A percentile compares a stretch with the other conserved stretches of the same genome.
These are phyloP conservation scores for Penicillium sp. DNA, from an alignment of 2,329 filamentous ascomycete species.

Conservation along the genomic window DNA sequence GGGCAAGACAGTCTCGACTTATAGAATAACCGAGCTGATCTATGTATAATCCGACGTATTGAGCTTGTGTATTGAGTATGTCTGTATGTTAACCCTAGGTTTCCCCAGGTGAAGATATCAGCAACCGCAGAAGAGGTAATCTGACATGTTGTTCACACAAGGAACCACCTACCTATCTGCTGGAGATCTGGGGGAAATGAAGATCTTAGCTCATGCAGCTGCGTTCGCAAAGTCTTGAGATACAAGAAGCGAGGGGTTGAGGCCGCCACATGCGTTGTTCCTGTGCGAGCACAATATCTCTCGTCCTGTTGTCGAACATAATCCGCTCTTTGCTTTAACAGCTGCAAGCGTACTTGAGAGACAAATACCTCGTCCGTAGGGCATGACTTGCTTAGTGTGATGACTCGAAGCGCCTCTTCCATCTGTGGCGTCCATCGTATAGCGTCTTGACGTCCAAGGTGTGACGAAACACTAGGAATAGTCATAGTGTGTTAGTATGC, in stretches of 20 bases:
- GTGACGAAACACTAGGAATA: constrained; percentile 30
- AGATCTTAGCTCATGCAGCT: constrained; percentile 30
- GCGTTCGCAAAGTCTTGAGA: constrained; percentile 28
- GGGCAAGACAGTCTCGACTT: constrained; percentile 10
- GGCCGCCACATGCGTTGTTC: constrained; percentile 1
- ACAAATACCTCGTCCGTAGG: constrained; percentile 30
- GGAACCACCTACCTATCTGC: constrained; percentile 17
- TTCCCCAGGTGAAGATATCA: constrained; percentile 2
- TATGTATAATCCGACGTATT: constrained; percentile 28
- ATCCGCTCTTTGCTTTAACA: constrained; percentile 31
- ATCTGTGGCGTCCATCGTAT: constrained; percentile 40
- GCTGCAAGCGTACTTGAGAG: constrained; percentile 37
- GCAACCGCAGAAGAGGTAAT: not conserved
- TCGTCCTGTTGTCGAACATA: constrained; percentile 31
- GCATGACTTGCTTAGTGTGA: constrained; percentile 24
- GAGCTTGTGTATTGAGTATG: constrained; percentile 25
- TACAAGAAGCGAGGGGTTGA: constrained; percentile 23
- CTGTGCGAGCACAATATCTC: constrained; percentile 10
- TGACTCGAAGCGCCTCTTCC: constrained; percentile 33
- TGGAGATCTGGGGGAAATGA: constrained; percentile 24
- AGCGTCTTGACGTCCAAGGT: constrained; percentile 34
- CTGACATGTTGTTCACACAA: not conserved
- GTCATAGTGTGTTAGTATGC: constrained; percentile 5
- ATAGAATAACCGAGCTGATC: constrained; percentile 28
- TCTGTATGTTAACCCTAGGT: constrained; percentile 13